Conservation (phyloP, 176 grass and related monocot species). For the Puccinellia tenuiflora region DNA sequence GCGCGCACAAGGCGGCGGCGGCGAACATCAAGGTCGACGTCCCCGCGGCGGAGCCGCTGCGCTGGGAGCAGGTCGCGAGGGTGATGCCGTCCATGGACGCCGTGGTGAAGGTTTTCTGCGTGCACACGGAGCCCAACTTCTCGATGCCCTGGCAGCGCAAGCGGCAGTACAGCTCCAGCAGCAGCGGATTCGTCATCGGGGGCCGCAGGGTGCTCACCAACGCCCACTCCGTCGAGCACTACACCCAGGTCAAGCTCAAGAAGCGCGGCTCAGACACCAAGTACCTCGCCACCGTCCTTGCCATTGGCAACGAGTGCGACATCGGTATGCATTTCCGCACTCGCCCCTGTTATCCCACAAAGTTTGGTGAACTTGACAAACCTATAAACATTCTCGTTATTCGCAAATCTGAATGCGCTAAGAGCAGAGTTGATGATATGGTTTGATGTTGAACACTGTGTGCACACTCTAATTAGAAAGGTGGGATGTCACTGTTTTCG, state of each 20-base stretch:
- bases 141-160: constrained; percentile 95
- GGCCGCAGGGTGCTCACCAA: constrained; percentile 86
- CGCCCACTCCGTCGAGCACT: constrained; percentile 89
- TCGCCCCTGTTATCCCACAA: not conserved
- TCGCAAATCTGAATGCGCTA: not conserved
- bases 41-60: constrained; percentile 34
- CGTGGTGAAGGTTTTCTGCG: constrained; percentile 97
- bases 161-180: constrained; percentile 89
- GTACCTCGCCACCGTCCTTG: constrained; percentile 84
- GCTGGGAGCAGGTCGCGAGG: constrained; percentile 72
- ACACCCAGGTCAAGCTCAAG: constrained; percentile 96
- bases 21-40: constrained; percentile 22
- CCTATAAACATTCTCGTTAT: not conserved
- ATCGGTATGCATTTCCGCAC: constrained; percentile 47
- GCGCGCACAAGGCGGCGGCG: constrained; percentile 8
- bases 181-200: constrained; percentile 70
- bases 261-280: constrained; percentile 90
- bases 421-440: not conserved
- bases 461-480: not conserved
- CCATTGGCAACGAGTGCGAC: constrained; percentile 91
- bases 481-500: not conserved
- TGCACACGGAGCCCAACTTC: constrained; percentile 93
- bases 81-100: constrained; percentile 88
- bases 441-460: not conserved
- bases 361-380: not conserved